Evolutionary conservation across 805 yeast genomes (phyloP).

Genomic region (Ogataea thermomethanolica): DNA sequence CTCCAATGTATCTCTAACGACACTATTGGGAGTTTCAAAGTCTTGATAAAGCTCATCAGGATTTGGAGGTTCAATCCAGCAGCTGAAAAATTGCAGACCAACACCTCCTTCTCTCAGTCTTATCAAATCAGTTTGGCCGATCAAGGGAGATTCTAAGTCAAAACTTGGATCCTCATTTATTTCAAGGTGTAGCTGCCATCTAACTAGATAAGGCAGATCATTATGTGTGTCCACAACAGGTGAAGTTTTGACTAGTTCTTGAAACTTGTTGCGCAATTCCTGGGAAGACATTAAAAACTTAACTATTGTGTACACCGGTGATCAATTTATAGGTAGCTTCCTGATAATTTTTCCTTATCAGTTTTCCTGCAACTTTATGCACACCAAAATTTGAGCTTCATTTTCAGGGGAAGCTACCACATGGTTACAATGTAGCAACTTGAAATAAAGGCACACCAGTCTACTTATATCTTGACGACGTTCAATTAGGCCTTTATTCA

Average conservation of each 20-base stretch:
- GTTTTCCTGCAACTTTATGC: too few relatives aligned
- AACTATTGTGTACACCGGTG: too few relatives aligned
- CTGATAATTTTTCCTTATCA: too few relatives aligned
- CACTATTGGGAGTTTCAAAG: conserved; percentile 41
- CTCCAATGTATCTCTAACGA: conserved; percentile 52
- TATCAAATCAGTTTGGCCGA: conserved; percentile 43
- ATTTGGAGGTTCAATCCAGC: conserved; percentile 45
- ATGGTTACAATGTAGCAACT: too few relatives aligned
- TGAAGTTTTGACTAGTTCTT: conserved; percentile 13
- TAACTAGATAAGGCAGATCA: conserved; percentile 46
- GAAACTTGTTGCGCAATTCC: conserved; percentile 12
- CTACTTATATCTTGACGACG: too few relatives aligned
- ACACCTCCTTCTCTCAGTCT: conserved; percentile 41
- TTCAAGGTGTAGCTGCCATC: conserved; percentile 44
- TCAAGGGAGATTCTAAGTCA: conserved; percentile 37
- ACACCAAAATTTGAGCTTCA: too few relatives aligned
- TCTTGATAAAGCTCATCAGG: conserved; percentile 39
- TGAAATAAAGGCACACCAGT: too few relatives aligned
- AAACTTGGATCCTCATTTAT: conserved; percentile 33
- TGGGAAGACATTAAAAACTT: background rate
- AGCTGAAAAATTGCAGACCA: conserved; percentile 50
- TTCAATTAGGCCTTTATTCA: too few relatives aligned
- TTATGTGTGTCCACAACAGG: conserved; percentile 53
- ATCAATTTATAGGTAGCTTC: too few relatives aligned
- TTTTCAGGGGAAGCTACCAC: too few relatives aligned